Evolutionary conservation across 805 yeast genomes (phyloP), one percentile per base, ranked within the genome.

Genomic region (Candida anglica): DNA sequence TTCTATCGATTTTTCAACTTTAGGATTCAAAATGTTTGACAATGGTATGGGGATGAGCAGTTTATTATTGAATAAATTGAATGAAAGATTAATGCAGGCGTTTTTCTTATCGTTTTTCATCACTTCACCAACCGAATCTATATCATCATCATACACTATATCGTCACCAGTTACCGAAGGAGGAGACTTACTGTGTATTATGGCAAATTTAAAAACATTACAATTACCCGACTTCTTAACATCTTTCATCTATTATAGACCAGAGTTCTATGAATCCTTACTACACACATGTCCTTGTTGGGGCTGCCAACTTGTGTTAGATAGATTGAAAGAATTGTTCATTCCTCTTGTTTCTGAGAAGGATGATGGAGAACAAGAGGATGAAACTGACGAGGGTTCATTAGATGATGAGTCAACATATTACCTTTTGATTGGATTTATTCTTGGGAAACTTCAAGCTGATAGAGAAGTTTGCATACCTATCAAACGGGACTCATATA

Each of bases 381-480:
- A 32, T 11, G 28, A 15, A 10, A n/a, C n/a, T n/a, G n/a, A n/a
- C n/a, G 36, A 32, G 9, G 30, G 33, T 10, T 50, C 41, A 10
- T 28, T 45, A 33, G 54, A 53, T 34, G 36, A 46, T 11, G 60
- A 59, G 37, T 49, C 58, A 8, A 44, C 61, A 9, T 55, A 48
- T 34, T 62, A 56, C 38, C 42, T 53, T 30, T 37, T 61, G 22
- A 48, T 62, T 17, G 66, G 65, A 6, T 56, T 50, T 37, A 53
- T 61, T 8, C 38, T 62, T 18, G 60, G 59, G 4, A 56, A 59
- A 39, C 40, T 61, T 15, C 66, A 58, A 42, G 53, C 57, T 2
- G 66, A 60, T 37, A 39, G 67, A 38, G 64, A 59, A 43, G 60
- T 60, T 7, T 60, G 60, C 40, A 52, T 52, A 8, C 66, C 66